Base-by-base conservation (phyloP, 371 early-diverging fungal species). In the Mortierella sp. region DNA sequence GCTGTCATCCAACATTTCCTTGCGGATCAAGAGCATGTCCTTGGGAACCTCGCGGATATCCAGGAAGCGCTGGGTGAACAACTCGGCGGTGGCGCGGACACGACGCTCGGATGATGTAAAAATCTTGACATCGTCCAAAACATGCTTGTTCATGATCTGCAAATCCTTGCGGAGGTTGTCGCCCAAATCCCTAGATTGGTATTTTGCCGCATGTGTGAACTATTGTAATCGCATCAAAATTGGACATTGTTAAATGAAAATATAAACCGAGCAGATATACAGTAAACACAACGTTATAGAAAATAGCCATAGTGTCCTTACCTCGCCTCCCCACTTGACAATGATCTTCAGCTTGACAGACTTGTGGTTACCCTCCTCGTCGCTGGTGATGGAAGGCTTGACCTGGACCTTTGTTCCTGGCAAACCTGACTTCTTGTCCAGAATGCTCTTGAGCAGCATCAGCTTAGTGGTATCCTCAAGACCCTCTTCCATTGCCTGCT, bases 271-370 rank as follows among this genome's bases (percentile, higher is more conserved):
- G 0, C 10, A 1, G 18, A 38, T 18, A 43, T n/a, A 27, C 38
- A 27, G 18, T 70, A 46, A 46, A 46, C 14, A 14, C 16, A 14
- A 14, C 21, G 16, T 51, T 21, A 1, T 49, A 18, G 18, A 29
- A 41, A 35, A 51, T 35, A 21, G 21, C 1, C 56, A 10, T 41
- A 24, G 21, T 3, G 1, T 49, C 38, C 4, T 81, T 89, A 92
- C 93, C 89, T 97, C 97, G 58, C 98, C 99, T 54, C 98, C 98
- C 99, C 99, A 99, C 83, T 99, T 99, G 74, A 98, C 96, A 84
- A 98, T 95, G 32, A 98, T 88, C 89, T 98, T 97, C 12, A 96
- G 87, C 77, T 97, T 96, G 49, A 93, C 90, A 4, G 97, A 90
- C 5, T 87, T 70, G 10, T 90, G 84, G 56, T 89, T 89, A 51